Evolutionary conservation across 169 alveolate genomes (phyloP).

Genomic region (Cryptosporidium canis): DNA sequence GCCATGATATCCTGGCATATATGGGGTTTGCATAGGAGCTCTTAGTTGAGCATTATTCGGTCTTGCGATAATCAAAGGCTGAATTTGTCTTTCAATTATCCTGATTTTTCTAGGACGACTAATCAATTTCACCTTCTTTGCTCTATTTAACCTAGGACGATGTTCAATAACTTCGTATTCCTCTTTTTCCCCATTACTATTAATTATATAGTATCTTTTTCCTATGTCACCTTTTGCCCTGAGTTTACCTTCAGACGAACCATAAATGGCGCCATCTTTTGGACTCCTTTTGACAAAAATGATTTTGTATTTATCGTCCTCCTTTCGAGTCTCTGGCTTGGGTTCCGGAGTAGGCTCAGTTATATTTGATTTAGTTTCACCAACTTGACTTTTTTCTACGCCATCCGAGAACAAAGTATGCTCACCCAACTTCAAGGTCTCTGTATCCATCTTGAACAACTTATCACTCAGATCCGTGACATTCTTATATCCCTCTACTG

Average conservation of each 20-base stretch:
- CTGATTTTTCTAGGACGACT: not conserved
- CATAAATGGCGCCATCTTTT: not conserved
- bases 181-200: not conserved
- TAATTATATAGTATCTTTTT: not conserved
- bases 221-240: not conserved
- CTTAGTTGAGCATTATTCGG: not conserved
- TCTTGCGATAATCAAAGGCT: slow-evolving; percentile 19
- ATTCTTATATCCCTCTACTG: not conserved
- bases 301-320: not conserved
- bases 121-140: not conserved
- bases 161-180: slow-evolving; percentile 20
- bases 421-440: not conserved
- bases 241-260: not conserved
- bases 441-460: too few species aligned
- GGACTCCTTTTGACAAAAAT: not conserved
- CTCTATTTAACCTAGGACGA: not conserved
- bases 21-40: not conserved
- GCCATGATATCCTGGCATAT: slow-evolving; percentile 4
- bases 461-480: too few species aligned
- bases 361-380: not conserved
- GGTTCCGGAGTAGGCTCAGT: not conserved
- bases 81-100: not conserved
- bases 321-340: not conserved
- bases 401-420: not conserved
- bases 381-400: not conserved